Percentiles rank a stretch among this genome's conserved stretches.
Conservation (phyloP, 371 early-diverging fungal genomes). For the Actinomucor elegans region DNA sequence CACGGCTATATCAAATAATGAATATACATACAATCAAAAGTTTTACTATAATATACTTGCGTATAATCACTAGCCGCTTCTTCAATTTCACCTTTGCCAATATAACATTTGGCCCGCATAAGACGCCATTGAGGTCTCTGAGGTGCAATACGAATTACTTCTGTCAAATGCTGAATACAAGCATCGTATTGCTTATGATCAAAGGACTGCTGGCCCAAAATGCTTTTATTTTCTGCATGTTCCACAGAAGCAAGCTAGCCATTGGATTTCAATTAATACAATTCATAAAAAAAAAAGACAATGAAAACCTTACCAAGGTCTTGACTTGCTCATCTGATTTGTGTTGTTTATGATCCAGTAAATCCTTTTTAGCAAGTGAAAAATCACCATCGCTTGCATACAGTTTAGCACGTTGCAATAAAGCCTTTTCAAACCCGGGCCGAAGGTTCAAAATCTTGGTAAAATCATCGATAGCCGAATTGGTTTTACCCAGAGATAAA, state of each 20-base stretch:
- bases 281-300: neutral
- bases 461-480: conserved; percentile 79
- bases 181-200: conserved; percentile 49
- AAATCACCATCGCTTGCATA: conserved; percentile 72
- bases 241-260: conserved; percentile 46
- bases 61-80: conserved; percentile 81
- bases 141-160: conserved; percentile 59
- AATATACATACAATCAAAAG: neutral
- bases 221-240: conserved; percentile 36
- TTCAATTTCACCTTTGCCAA: conserved; percentile 72
- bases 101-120: conserved; percentile 72
- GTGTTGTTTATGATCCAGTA: conserved; percentile 14
- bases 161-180: conserved; percentile 61
- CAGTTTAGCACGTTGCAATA: conserved; percentile 77
- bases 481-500: conserved; percentile 69
- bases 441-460: conserved; percentile 71
- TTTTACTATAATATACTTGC: conserved; percentile 34
- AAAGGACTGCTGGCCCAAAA: conserved; percentile 44
- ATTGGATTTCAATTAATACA: neutral
- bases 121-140: conserved; percentile 55
- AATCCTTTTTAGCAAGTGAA: conserved; percentile 55
- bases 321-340: neutral
- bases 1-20: conserved; percentile 44
- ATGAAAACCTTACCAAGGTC: conserved; percentile 1
- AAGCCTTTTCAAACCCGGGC: conserved; percentile 81